Evolutionary conservation across 2,329 filamentous ascomycete genomes (phyloP).

Genomic region (Claviceps sp.): DNA sequence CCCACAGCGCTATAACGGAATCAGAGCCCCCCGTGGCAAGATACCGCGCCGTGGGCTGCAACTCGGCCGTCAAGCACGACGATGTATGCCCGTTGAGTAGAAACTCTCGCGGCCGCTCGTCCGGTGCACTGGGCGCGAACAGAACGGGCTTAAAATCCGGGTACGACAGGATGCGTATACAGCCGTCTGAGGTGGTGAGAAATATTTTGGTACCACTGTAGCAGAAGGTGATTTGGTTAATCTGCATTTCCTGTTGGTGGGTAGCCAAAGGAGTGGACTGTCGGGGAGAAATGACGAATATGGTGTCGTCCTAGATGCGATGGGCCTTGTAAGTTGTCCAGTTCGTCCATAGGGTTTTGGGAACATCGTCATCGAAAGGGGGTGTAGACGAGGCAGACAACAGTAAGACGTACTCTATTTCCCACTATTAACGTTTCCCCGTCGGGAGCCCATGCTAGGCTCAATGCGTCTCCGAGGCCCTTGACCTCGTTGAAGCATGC

Average conservation of each 20-base stretch:
- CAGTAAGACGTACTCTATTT: slow-evolving; percentile 43
- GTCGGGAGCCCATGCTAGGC: slow-evolving; percentile 60
- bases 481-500: slow-evolving; percentile 56
- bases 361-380: not conserved
- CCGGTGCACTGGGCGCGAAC: slow-evolving; percentile 29
- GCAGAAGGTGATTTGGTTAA: slow-evolving; percentile 62
- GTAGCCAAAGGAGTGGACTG: slow-evolving; percentile 41
- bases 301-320: slow-evolving; percentile 39
- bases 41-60: slow-evolving; percentile 58
- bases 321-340: not conserved
- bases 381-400: not conserved
- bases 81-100: slow-evolving; percentile 60
- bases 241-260: slow-evolving; percentile 49
- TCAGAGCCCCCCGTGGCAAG: slow-evolving; percentile 66
- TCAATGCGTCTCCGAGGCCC: slow-evolving; percentile 53
- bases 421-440: slow-evolving; percentile 59
- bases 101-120: slow-evolving; percentile 31
- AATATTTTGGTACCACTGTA: slow-evolving; percentile 61
- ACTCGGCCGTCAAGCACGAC: slow-evolving; percentile 52
- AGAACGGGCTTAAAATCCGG: slow-evolving; percentile 46
- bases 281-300: slow-evolving; percentile 49
- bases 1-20: slow-evolving; percentile 64
- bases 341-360: not conserved
- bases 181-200: slow-evolving; percentile 57
- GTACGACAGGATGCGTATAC: slow-evolving; percentile 55